phyloP scores from a whole-genome alignment of 1,139 yeast species.

The Yarrowia galli region DNA sequence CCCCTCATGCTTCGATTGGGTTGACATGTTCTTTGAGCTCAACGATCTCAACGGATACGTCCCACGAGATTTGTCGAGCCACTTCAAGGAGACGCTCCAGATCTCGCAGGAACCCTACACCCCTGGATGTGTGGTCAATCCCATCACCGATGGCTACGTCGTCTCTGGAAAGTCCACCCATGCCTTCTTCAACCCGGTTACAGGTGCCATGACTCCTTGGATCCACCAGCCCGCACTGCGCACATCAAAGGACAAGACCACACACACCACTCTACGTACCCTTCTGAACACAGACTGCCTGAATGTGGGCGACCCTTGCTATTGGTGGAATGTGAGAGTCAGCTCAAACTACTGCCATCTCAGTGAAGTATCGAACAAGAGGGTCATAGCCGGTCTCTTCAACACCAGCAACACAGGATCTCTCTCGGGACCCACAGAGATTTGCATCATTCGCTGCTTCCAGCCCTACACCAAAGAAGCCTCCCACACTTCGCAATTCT shows the following conservation, averaged over 20 bases:
- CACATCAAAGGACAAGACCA: background rate
- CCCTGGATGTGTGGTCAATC: conserved; percentile 1
- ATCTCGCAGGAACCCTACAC: background rate
- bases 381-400: conserved; percentile 8
- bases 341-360: background rate
- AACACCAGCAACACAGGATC: background rate
- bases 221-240: conserved; percentile 12
- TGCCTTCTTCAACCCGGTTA: conserved; percentile 5
- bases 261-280: background rate
- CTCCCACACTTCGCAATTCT: background rate
- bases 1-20: background rate
- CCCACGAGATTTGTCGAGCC: background rate
- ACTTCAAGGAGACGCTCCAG: background rate
- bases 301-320: conserved; percentile 11
- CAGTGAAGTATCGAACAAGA: background rate
- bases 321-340: conserved; percentile 21
- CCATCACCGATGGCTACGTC: conserved; percentile 5
- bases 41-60: background rate
- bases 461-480: conserved; percentile 9
- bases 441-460: conserved; percentile 1
- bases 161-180: conserved; percentile 6
- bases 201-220: conserved; percentile 26
- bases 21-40: background rate
- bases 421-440: background rate
- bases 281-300: conserved; percentile 5